Conservation (phyloP, 148 eudicot species). For the Rhododendron griersonianum region DNA sequence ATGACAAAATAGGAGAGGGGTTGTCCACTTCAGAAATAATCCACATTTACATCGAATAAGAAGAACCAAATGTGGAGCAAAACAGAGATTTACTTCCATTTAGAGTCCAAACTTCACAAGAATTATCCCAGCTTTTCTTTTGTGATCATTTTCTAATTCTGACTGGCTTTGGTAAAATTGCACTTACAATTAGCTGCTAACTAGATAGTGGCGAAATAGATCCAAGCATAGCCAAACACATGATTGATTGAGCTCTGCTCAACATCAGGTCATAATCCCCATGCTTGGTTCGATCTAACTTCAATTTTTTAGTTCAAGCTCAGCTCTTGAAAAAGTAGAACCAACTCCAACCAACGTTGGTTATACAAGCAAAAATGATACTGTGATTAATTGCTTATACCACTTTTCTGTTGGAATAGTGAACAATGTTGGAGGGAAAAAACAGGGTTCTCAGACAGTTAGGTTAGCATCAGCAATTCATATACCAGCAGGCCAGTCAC, state of each 20-base stretch:
- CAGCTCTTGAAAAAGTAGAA: not conserved
- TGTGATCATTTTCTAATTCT: not conserved
- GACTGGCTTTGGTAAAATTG: not conserved
- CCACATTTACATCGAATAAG: not conserved
- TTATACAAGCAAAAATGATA: not conserved
- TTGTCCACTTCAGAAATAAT: not conserved
- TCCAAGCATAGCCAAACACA: not conserved
- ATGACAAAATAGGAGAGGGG: conserved; percentile 9
- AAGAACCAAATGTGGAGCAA: not conserved
- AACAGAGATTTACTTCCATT: not conserved
- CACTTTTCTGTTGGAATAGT: not conserved
- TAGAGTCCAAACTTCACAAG: not conserved
- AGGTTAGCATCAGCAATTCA: not conserved
- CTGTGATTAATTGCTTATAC: not conserved
- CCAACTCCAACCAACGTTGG: not conserved
- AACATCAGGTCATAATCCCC: not conserved
- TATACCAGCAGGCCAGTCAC: not conserved
- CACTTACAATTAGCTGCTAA: not conserved
- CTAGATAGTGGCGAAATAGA: not conserved
- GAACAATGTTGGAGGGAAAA: not conserved
- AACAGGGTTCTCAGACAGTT: not conserved
- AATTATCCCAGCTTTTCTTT: not conserved
- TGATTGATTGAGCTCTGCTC: not conserved
- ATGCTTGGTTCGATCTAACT: not conserved
- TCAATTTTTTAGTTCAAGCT: not conserved